Evolutionary conservation across 371 early-diverging fungal genomes (phyloP), one percentile per base, ranked within the genome.

Genomic region (Mucor irregularis): DNA sequence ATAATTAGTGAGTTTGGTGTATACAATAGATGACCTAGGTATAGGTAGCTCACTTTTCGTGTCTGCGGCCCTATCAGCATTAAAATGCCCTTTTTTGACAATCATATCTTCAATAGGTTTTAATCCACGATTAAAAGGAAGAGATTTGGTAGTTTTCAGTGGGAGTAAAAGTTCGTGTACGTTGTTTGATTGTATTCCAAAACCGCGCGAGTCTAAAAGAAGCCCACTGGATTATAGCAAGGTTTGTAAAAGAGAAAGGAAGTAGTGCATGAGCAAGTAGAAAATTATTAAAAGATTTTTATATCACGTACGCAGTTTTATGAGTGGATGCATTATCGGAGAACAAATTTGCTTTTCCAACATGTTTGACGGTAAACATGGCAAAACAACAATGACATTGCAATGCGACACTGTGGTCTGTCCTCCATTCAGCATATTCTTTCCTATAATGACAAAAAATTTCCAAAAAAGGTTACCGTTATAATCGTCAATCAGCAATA

Each of bases 391-490:
- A 30, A 39, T 48, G 48, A 7, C 56, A 56, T 22, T 56, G 47
- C 13, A 56, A 39, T 11, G 56, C 56, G 2, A 30, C 19, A 0
- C 38, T 31, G 21, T 37, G 47, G 31, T 56, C 48, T 2, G 40
- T 48, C 49, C 56, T 22, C 56, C 56, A 56, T 40, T 56, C 49
- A 22, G 49, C 25, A 31, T 48, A 56, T 11, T 49, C 28, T 33
- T 47, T 24, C 56, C 56, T 56, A 39, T 21, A 19, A 37, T 9
- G 39, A n/a, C n/a, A n/a, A n/a, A n/a, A n/a, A n/a, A n/a, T n/a
- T n/a, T n/a, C n/a, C n/a, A n/a, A 8, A 39, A 39, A 39, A 7
- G n/a, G n/a, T 2, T n/a, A 14, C n/a, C 16, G 16, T 37, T 13
- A 13, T 1, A n/a, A n/a, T 37, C 16, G 14, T 37, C n/a, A 6